phyloP scores from a whole-genome alignment of 1,284 basidiomycete genomes.

The Takashimella koratensis region DNA sequence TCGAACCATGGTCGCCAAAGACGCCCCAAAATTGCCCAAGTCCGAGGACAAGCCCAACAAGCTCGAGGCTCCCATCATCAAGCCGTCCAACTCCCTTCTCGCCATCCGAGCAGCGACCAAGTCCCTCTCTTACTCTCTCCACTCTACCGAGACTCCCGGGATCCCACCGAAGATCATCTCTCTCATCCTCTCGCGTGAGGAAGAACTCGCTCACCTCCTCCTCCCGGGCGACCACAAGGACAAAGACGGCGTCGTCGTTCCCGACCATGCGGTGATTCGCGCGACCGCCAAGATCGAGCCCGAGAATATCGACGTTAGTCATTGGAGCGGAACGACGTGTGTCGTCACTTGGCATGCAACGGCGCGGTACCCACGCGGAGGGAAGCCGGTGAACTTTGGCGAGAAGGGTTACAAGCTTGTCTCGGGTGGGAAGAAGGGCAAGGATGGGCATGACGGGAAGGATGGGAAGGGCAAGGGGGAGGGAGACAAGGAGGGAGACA shows the following conservation, averaged over 20 bases:
- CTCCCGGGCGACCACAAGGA: not conserved
- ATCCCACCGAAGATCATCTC: not conserved
- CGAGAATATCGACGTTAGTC: not conserved
- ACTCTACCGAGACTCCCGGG: not conserved
- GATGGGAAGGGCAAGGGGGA: not conserved
- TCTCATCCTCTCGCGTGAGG: not conserved
- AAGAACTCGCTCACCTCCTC: not conserved
- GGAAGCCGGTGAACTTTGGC: not conserved
- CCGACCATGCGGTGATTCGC: not conserved
- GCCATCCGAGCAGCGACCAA: not conserved
- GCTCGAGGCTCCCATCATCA: not conserved
- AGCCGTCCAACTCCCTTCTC: not conserved
- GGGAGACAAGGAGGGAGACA: not conserved
- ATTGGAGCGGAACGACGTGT: not conserved
- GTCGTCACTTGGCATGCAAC: not conserved
- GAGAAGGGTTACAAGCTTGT: not conserved
- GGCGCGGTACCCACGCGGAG: not conserved
- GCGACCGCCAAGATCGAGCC: not conserved
- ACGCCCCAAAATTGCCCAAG: not conserved
- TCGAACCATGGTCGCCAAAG: not conserved
- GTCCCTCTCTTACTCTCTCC: not conserved
- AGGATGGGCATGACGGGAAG: not conserved
- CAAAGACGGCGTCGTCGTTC: not conserved
- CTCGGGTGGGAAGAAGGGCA: not conserved
- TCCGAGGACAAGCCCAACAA: not conserved